Percentiles rank a stretch among this genome's conserved stretches.
Conservation (phyloP, 2,329 filamentous ascomycete genomes). For the Parascedosporium putredinis region DNA sequence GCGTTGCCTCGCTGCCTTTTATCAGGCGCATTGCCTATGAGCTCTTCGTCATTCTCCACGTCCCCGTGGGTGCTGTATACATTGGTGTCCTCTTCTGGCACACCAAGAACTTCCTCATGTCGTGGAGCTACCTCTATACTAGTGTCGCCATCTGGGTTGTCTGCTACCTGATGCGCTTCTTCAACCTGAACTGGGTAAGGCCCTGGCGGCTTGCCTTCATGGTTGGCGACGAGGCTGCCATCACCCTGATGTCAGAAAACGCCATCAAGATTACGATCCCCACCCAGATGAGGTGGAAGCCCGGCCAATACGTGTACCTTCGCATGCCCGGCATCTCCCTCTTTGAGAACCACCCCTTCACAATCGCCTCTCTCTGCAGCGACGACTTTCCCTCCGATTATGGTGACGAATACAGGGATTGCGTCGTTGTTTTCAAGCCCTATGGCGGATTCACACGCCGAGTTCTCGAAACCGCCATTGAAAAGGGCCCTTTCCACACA, state of each 20-base stretch:
- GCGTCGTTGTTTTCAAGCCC: conserved; percentile 83
- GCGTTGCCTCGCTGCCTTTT: conserved; percentile 71
- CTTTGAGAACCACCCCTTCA: conserved; percentile 92
- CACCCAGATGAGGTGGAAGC: conserved; percentile 84
- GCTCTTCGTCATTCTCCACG: conserved; percentile 70
- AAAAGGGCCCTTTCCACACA: conserved; percentile 81
- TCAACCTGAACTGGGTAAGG: conserved; percentile 83
- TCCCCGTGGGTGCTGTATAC: conserved; percentile 71
- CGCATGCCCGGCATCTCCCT: conserved; percentile 87
- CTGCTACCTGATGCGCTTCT: conserved; percentile 64
- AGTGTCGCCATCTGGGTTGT: conserved; percentile 68
- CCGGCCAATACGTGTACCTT: conserved; percentile 89
- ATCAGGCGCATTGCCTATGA: conserved; percentile 74
- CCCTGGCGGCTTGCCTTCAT: conserved; percentile 71
- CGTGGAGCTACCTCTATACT: conserved; percentile 80
- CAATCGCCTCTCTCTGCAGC: conserved; percentile 83
- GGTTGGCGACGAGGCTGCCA: conserved; percentile 82
- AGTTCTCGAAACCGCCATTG: conserved; percentile 71
- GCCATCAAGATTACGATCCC: conserved; percentile 94
- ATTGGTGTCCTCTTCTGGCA: conserved; percentile 90
- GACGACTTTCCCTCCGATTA: conserved; percentile 90
- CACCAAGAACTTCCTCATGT: conserved; percentile 81
- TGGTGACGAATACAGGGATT: conserved; percentile 77
- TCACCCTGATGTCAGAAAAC: conserved; percentile 83
- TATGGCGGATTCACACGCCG: conserved; percentile 83